A percentile compares a stretch with the other conserved stretches of the same genome.
Conservation (phyloP, 768 basidiomycete genomes). For the Paxillus involutus region DNA sequence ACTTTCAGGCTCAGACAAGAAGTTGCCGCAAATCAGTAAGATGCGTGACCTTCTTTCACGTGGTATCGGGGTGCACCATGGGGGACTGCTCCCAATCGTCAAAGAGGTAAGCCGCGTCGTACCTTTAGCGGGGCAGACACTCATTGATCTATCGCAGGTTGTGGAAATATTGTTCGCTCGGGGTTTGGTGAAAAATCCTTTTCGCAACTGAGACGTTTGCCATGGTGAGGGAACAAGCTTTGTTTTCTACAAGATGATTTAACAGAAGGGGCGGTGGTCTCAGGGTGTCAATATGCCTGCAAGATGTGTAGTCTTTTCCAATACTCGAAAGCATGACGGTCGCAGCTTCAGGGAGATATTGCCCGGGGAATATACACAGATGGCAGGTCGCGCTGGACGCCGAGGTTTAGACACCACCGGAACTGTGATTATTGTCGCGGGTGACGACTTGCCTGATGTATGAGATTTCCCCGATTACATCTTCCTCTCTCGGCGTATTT, state of each 20-base stretch:
- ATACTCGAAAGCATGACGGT: constrained; percentile 94
- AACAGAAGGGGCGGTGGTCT: neutral
- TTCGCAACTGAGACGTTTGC: constrained; percentile 99
- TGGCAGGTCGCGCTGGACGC: constrained; percentile 97
- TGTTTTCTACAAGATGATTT: constrained; percentile 8
- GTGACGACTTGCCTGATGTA: constrained; percentile 87
- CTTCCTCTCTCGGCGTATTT: neutral
- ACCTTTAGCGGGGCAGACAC: neutral
- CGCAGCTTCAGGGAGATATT: constrained; percentile 86
- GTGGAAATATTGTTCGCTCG: constrained; percentile 96
- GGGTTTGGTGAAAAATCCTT: constrained; percentile 91
- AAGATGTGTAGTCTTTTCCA: constrained; percentile 94
- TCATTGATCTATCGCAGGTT: constrained; percentile 49
- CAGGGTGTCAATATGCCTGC: constrained; percentile 99
- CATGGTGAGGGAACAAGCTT: constrained; percentile 60
- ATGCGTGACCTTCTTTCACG: constrained; percentile 89
- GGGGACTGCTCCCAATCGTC: constrained; percentile 92
- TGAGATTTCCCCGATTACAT: constrained; percentile 10
- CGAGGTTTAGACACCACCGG: constrained; percentile 94
- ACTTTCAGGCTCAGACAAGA: constrained; percentile 78
- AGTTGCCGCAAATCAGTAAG: constrained; percentile 86
- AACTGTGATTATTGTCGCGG: constrained; percentile 88
- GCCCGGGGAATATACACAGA: constrained; percentile 96
- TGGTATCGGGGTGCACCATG: constrained; percentile 97
- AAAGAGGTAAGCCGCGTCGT: constrained; percentile 71